Percentiles rank a stretch among this genome's conserved stretches.
phyloP scores from a whole-genome alignment of 1,284 basidiomycete species.

The Ganoderma boninense region DNA sequence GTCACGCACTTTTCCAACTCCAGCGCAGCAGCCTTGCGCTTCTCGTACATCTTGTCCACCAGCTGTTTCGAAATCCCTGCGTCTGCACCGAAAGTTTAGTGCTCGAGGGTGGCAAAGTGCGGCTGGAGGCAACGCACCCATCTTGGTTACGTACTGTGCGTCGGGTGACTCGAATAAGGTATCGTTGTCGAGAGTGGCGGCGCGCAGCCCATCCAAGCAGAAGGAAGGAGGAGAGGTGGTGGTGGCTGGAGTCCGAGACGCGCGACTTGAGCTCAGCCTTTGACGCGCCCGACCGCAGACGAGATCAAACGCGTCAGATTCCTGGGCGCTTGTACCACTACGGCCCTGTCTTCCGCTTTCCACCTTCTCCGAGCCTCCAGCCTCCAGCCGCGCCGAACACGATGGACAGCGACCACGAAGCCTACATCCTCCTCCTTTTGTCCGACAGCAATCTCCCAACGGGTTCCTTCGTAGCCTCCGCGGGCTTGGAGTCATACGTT shows the following conservation, averaged over 20 bases:
- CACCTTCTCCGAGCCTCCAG: constrained; percentile 5
- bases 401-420: constrained; percentile 54
- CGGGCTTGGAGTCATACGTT: constrained; percentile 90
- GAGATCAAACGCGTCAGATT: constrained; percentile 19
- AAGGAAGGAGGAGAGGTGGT: constrained; percentile 13
- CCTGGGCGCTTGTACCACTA: constrained; percentile 18
- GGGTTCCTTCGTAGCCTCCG: constrained; percentile 91
- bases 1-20: constrained; percentile 87
- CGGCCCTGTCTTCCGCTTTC: constrained; percentile 23
- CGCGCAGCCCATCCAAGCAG: constrained; percentile 22
- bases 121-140: constrained; percentile 25
- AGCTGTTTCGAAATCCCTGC: constrained; percentile 76
- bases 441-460: constrained; percentile 83
- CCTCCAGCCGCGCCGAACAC: not conserved
- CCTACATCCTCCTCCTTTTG: constrained; percentile 76
- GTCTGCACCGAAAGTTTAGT: constrained; percentile 50
- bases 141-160: constrained; percentile 13
- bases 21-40: constrained; percentile 94
- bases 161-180: constrained; percentile 8
- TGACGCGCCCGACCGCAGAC: constrained; percentile 16
- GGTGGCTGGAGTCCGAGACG: constrained; percentile 25
- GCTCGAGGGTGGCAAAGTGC: not conserved
- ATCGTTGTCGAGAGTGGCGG: constrained; percentile 7
- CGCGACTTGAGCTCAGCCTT: constrained; percentile 16
- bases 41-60: constrained; percentile 92